These are phyloP conservation scores for Neoascochyta sp. DNA, from an alignment of 2,329 filamentous ascomycete genomes.

Conservation along the genomic window DNA sequence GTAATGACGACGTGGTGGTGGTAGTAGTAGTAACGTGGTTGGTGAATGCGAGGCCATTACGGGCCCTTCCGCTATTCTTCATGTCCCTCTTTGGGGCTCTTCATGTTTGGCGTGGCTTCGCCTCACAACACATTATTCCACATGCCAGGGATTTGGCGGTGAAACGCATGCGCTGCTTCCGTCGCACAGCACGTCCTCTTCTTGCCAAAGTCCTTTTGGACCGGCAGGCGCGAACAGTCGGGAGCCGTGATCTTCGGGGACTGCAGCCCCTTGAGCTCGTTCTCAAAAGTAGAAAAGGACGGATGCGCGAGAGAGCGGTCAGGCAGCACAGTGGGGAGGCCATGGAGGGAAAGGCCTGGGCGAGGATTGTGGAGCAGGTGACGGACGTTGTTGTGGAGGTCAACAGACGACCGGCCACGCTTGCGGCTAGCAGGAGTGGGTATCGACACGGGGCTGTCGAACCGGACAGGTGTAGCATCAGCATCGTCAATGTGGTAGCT, in stretches of 20 bases:
- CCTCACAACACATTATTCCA: constrained; percentile 60
- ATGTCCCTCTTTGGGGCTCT: constrained; percentile 17
- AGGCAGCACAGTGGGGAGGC: constrained; percentile 31
- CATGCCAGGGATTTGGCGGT: constrained; percentile 60
- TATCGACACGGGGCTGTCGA: constrained; percentile 25
- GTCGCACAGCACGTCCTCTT: constrained; percentile 66
- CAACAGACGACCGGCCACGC: constrained; percentile 60
- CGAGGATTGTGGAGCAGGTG: constrained; percentile 52
- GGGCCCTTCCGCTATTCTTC: constrained; percentile 15
- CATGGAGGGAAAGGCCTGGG: constrained; percentile 39
- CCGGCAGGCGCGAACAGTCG: constrained; percentile 42
- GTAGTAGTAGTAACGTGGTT: constrained; percentile 2
- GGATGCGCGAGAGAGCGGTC: constrained; percentile 37
- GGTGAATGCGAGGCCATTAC: constrained; percentile 8
- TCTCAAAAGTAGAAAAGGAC: constrained; percentile 20
- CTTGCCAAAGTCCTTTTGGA: constrained; percentile 49
- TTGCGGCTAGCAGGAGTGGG: constrained; percentile 44
- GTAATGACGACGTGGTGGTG: too few species aligned
- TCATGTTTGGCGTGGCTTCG: too few species aligned
- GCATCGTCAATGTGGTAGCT: constrained; percentile 52
- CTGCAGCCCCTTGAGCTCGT: constrained; percentile 37
- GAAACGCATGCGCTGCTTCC: constrained; percentile 52
- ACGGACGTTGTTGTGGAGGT: constrained; percentile 65
- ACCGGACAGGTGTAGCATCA: constrained; percentile 25
- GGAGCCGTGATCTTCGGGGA: constrained; percentile 38